Evolutionary conservation across 192 early-diverging fungal species (phyloP), one percentile per base, ranked within the genome.

Genomic region (Diversispora epigaea): DNA sequence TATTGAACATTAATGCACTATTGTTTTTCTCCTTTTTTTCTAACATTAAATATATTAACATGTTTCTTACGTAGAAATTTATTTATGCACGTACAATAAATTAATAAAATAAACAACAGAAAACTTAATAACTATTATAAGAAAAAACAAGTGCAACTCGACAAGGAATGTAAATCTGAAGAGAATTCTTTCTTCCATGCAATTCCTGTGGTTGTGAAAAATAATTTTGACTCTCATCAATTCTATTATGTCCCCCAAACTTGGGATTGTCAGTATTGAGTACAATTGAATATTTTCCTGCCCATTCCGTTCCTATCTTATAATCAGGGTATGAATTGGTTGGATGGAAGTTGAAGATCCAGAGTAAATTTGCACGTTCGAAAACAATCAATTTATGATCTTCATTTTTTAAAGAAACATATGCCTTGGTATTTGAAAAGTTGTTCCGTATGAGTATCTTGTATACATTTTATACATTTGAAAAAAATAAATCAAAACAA

Each of bases 311-410:
- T 45, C 94, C 96, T 32, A 98, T 82, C 65, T 91, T 89, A 80
- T 98, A 98, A 80, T 97, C 96, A 6, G 89, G 79, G 77, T 90
- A 97, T 54, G 91, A 93, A 57, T 93, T 77, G 47, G 90, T 89
- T 8, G 93, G 90, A 80, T 97, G 88, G 83, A 97, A 96, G 80
- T 98, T 98, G 87, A 98, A 97, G 57, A 97, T 86, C 83, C 94
- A 98, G 50, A 98, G 76, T 57, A 95, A 86, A 61, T 89, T 84
- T 49, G 90, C 95, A 43, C 94, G 92, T 82, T 98, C 97, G 87
- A 96, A 97, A 7, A 86, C 91, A 78, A 98, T 85, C 25, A 97
- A 83, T 81, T 97, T 98, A 86, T 98, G 94, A 49, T 87, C 87
- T 79, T 97, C 90, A 78, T 98, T 89, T 82, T 96, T 96, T 65